phyloP scores from a whole-genome alignment of 352 stramenopile genomes.

The Phytophthora sp. region DNA sequence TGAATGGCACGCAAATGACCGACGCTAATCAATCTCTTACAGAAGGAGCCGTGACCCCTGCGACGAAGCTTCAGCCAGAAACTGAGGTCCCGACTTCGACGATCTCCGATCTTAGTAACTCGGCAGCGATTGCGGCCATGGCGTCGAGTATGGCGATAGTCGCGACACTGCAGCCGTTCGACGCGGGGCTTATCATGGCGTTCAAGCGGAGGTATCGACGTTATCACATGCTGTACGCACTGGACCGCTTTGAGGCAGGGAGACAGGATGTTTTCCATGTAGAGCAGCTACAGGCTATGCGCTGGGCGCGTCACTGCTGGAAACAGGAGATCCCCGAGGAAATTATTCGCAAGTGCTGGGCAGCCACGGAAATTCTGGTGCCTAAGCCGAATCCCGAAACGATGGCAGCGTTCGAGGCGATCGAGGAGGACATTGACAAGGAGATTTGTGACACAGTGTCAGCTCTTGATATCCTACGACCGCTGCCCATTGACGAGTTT shows the following conservation, averaged over 20 bases:
- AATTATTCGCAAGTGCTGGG: conserved; percentile 55
- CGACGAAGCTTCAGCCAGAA: conserved; percentile 19
- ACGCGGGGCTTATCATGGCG: conserved; percentile 47
- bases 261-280: conserved; percentile 55
- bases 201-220: conserved; percentile 65
- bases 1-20: conserved; percentile 21
- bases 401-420: conserved; percentile 39
- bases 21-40: conserved; percentile 20
- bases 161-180: conserved; percentile 42
- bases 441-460: conserved; percentile 58
- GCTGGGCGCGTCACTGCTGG: conserved; percentile 60
- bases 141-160: conserved; percentile 20
- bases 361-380: conserved; percentile 37
- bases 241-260: conserved; percentile 58
- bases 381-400: conserved; percentile 26
- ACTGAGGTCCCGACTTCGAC: conserved; percentile 5
- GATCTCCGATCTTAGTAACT: conserved; percentile 13
- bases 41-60: conserved; percentile 3
- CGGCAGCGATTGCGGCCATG: conserved; percentile 19
- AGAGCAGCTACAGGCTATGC: conserved; percentile 57
- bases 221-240: conserved; percentile 59
- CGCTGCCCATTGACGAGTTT: conserved; percentile 56
- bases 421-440: conserved; percentile 52
- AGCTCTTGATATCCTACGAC: conserved; percentile 44
- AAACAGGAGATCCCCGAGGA: conserved; percentile 40